Evolutionary conservation across 176 grass and related monocot genomes (phyloP), one percentile per base, ranked within the genome.

Genomic region (Paspalum vaginatum): DNA sequence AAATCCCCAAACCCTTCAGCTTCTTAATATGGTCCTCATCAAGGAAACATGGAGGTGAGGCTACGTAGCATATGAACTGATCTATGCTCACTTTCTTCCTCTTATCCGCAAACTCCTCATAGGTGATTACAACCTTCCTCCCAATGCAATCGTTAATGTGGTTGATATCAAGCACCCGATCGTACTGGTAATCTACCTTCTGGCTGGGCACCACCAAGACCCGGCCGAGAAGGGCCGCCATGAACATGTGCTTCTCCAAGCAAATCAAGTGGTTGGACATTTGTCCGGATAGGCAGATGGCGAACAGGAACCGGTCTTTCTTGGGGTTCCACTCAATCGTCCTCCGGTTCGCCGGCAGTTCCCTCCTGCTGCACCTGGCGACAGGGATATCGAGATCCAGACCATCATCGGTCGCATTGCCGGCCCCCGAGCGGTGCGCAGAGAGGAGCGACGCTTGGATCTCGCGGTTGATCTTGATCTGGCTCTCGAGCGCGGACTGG

Each of bases 211-310:
- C 58, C 48, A 99, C 79, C 80, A 99, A 66, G 45, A 76, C 77
- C 47, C 96, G 90, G 44, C 89, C 84, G 4, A 99, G 96, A 14
- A 99, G 82, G 2, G 96, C 96, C 0, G 96, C 90, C 21, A 99
- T 88, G 81, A 99, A 95, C 92, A 99, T 99, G 86, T 99, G 92
- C 81, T 99, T 99, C 86, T 99, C 96, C 79, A 99, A 79, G 83
- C 96, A 99, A 63, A 99, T 95, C 84, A 99, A 67, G 51, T 99
- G 96, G 86, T 99, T 99, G 25, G 96, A 99, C 92, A 99, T 99
- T 63, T 99, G 96, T 37, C 96, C 96, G 1, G 92, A 93, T 26
- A 93, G 17, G 47, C 96, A 99, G 77, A 99, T 85, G 37, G 90
- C 92, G 9, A 99, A 88, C 20, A 99, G 88, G 82, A 88, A 95